phyloP scores from a whole-genome alignment of 371 early-diverging fungal genomes.

The Nematocida displodere region DNA sequence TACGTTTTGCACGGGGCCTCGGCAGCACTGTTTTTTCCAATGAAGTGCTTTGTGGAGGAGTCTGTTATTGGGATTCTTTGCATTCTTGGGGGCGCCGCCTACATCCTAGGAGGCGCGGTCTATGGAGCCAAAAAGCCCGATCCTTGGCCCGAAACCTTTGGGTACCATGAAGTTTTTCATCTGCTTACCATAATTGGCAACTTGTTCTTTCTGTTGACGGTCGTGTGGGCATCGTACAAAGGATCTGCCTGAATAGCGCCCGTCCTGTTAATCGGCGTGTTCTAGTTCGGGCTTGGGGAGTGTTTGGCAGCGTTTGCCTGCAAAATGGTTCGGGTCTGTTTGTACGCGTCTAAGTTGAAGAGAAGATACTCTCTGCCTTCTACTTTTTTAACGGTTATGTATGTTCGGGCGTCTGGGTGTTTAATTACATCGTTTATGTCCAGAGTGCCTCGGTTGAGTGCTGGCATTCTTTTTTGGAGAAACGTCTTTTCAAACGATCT shows the following conservation, averaged over 20 bases:
- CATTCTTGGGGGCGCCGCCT: slow-evolving; percentile 60
- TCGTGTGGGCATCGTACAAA: slow-evolving; percentile 51
- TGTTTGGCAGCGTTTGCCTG: not conserved
- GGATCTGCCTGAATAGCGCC: not conserved
- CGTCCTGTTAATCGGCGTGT: not conserved
- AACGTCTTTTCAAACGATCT: slow-evolving; percentile 23
- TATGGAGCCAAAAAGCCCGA: slow-evolving; percentile 63
- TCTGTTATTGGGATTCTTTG: slow-evolving; percentile 43
- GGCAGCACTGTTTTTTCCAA: slow-evolving; percentile 56
- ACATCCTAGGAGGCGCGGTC: slow-evolving; percentile 64
- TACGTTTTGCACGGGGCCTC: slow-evolving; percentile 64
- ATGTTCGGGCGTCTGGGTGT: not conserved
- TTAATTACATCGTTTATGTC: slow-evolving; percentile 20
- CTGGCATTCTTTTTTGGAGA: not conserved
- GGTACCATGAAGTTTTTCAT: slow-evolving; percentile 66
- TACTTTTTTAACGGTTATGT: not conserved
- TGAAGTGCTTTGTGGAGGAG: slow-evolving; percentile 24
- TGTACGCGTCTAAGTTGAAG: slow-evolving; percentile 1
- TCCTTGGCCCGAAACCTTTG: slow-evolving; percentile 63
- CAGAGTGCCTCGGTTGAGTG: not conserved
- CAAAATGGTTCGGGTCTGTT: not conserved
- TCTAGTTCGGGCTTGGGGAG: not conserved
- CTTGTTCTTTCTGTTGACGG: slow-evolving; percentile 61
- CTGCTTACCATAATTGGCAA: slow-evolving; percentile 63
- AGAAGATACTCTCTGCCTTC: slow-evolving; percentile 1